Percentiles rank a stretch among this genome's conserved stretches.
These are phyloP conservation scores for Candida easanensis DNA, from an alignment of 805 yeast genomes.

Conservation along the genomic window DNA sequence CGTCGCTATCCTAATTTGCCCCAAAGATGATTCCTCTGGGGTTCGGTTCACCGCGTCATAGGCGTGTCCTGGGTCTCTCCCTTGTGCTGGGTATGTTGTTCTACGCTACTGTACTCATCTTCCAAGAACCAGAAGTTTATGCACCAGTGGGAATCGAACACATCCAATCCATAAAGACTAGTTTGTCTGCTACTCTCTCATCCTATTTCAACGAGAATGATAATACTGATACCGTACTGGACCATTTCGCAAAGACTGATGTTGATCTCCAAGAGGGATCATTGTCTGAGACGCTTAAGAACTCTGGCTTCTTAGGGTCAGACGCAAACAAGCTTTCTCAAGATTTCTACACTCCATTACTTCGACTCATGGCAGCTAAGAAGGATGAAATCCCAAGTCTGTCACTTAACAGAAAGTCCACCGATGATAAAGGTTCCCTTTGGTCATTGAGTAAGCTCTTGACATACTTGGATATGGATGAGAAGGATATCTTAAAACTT, in stretches of 20 bases:
- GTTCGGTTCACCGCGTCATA: conserved; percentile 12
- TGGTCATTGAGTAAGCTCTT: conserved; percentile 33
- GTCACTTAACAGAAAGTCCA: conserved; percentile 31
- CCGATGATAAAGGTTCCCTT: conserved; percentile 43
- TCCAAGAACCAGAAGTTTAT: conserved; percentile 10
- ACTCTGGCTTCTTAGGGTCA: not conserved
- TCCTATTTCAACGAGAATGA: conserved; percentile 13
- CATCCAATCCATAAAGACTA: conserved; percentile 4
- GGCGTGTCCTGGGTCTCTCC: conserved; percentile 3
- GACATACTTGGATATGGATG: conserved; percentile 22
- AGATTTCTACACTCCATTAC: conserved; percentile 14
- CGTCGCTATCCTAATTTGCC: no score
- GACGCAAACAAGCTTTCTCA: conserved; percentile 11
- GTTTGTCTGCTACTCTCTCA: not conserved
- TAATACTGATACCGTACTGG: conserved; percentile 9
- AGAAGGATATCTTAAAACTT: conserved; percentile 36
- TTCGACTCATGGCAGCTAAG: conserved; percentile 14
- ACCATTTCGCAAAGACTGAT: conserved; percentile 9
- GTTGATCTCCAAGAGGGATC: conserved; percentile 2
- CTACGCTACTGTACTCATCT: conserved; percentile 6
- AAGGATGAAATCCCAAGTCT: conserved; percentile 16
- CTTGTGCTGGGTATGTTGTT: conserved; percentile 6
- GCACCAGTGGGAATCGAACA: conserved; percentile 9
- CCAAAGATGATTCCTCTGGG: conserved; percentile 5
- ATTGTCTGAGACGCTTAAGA: not conserved